Percentiles rank a stretch among this genome's conserved stretches.
phyloP scores from a whole-genome alignment of 1,284 basidiomycete species.

The Sanghuangporus baumii region DNA sequence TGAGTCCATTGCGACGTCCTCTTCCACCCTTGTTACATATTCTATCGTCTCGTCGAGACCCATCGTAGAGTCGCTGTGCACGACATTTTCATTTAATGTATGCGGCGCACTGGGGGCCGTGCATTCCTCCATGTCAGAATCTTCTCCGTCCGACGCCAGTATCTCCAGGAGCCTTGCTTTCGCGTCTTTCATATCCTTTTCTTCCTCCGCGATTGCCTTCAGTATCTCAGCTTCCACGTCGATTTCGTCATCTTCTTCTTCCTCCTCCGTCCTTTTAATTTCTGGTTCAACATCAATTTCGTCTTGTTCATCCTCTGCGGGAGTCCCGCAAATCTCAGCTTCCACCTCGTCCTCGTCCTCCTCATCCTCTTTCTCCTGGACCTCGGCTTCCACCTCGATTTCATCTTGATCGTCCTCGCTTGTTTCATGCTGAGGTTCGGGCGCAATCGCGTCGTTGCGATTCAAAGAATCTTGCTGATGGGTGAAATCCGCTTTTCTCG shows the following conservation, averaged over 20 bases:
- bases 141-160: neutral
- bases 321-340: neutral
- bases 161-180: neutral
- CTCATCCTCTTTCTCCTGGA: neutral
- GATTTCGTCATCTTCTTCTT: too few species aligned
- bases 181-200: neutral
- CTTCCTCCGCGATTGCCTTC: neutral
- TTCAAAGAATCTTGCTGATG: too few species aligned
- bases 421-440: too few species aligned
- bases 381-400: neutral
- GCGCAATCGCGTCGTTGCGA: too few species aligned
- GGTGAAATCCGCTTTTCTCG: too few species aligned
- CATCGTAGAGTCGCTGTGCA: neutral
- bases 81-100: neutral
- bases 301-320: neutral
- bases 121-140: neutral
- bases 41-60: neutral
- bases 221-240: neutral
- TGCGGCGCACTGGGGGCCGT: neutral
- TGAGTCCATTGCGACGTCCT: neutral
- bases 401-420: too few species aligned
- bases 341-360: neutral
- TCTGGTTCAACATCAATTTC: neutral
- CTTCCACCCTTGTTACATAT: neutral
- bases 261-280: neutral